Percentiles rank a stretch among this genome's conserved stretches.
Conservation (phyloP, 2,329 filamentous ascomycete species). For the Botrytis medusae region DNA sequence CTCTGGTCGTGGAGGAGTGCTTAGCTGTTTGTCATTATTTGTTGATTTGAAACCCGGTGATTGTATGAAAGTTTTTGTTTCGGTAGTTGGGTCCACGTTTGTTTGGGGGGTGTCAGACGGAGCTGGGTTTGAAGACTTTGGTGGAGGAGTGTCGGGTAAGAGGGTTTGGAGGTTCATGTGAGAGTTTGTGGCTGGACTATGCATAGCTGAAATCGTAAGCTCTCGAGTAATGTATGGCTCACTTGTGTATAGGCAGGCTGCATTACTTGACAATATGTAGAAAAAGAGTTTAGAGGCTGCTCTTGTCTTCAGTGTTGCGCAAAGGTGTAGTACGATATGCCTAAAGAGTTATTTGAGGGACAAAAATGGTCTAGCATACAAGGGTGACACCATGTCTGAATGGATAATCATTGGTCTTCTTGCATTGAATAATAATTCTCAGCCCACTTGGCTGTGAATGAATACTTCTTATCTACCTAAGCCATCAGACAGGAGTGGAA, state of each 20-base stretch:
- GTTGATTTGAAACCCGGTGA: not conserved
- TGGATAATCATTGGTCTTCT: not conserved
- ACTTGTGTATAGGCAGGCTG: not conserved
- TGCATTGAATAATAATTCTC: not conserved
- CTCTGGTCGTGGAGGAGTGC: not conserved
- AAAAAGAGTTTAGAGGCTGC: not conserved
- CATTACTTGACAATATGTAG: not conserved
- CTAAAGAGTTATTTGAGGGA: not conserved
- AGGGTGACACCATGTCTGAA: not conserved
- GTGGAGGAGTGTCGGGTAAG: not conserved
- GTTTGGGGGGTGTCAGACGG: no score
- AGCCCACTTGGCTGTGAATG: not conserved
- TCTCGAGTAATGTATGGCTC: not conserved
- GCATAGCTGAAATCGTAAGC: not conserved
- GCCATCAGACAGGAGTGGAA: not conserved
- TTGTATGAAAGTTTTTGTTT: not conserved
- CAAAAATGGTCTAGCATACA: not conserved
- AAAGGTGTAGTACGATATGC: not conserved
- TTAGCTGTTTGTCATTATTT: not conserved
- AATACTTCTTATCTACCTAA: not conserved
- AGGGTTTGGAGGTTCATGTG: not conserved
- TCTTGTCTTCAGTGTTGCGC: not conserved
- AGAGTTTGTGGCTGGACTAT: not conserved
- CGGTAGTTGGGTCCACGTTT: not conserved
- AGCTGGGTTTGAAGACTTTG: not conserved